A percentile compares a stretch with the other conserved stretches of the same genome.
These are phyloP conservation scores for Kurtzmaniella natalensis DNA, from an alignment of 1,139 yeast genomes.

Conservation along the genomic window DNA sequence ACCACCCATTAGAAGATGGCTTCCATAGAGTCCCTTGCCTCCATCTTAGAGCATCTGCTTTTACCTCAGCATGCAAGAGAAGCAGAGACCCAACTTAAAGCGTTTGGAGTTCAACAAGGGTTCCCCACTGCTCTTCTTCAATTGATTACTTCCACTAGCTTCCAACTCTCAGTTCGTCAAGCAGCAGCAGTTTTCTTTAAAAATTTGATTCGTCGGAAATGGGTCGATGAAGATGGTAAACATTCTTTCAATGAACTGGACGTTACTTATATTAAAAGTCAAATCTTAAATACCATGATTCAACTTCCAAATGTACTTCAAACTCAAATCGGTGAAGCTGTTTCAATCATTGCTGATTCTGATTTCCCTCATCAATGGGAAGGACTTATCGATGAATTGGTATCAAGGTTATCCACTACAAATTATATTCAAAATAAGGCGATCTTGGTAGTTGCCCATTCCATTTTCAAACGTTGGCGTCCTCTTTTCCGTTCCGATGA, in stretches of 20 bases:
- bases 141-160: slow-evolving; percentile 62
- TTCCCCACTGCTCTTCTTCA: slow-evolving; percentile 74
- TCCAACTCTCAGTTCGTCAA: slow-evolving; percentile 58
- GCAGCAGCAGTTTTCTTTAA: slow-evolving; percentile 93
- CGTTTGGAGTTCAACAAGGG: slow-evolving; percentile 63
- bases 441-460: slow-evolving; percentile 86
- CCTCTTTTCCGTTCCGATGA: slow-evolving; percentile 91
- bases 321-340: slow-evolving; percentile 89
- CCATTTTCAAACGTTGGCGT: slow-evolving; percentile 95
- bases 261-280: slow-evolving; percentile 63
- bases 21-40: slow-evolving; percentile 39
- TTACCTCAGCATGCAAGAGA: slow-evolving; percentile 50
- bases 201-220: slow-evolving; percentile 75
- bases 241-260: slow-evolving; percentile 62
- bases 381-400: slow-evolving; percentile 70
- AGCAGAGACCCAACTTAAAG: slow-evolving; percentile 56
- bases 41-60: slow-evolving; percentile 46
- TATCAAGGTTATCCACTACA: slow-evolving; percentile 53
- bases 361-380: slow-evolving; percentile 95
- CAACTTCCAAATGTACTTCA: slow-evolving; percentile 71
- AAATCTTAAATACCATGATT: slow-evolving; percentile 82
- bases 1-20: no score
- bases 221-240: slow-evolving; percentile 89
- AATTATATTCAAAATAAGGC: slow-evolving; percentile 81
- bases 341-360: slow-evolving; percentile 88